Conservation (phyloP, 116 monocot species). For the Dioscorea cayenensis region DNA sequence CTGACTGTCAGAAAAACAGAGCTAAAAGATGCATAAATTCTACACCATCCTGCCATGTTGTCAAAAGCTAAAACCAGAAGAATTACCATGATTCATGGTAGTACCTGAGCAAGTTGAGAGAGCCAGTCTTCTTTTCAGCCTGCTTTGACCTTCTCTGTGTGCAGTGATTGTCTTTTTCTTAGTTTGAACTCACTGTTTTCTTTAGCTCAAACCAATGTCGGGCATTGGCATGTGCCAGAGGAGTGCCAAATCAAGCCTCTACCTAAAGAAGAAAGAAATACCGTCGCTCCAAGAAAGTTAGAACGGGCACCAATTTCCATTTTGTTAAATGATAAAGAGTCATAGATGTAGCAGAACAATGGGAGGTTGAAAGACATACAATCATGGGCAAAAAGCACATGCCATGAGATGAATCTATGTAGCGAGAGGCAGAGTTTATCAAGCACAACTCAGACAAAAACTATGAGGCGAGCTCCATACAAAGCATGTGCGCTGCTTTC, state of each 20-base stretch:
- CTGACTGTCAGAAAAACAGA: not conserved
- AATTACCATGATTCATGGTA: not conserved
- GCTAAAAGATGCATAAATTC: not conserved
- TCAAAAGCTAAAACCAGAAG: not conserved
- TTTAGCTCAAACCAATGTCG: conserved; percentile 85
- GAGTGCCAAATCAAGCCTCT: conserved; percentile 91
- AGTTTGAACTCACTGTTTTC: conserved; percentile 97
- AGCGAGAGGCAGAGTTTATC: not conserved
- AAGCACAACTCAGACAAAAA: not conserved
- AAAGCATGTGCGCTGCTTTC: not conserved
- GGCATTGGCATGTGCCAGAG: conserved; percentile 99
- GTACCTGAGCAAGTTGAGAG: conserved; percentile 94
- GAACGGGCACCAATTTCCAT: not conserved
- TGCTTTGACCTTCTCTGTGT: conserved; percentile 99
- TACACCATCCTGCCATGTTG: not conserved
- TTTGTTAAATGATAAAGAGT: not conserved
- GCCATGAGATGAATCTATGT: not conserved
- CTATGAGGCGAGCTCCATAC: not conserved
- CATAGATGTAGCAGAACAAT: not conserved
- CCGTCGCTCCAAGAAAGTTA: conserved; percentile 3
- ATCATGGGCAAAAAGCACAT: too few species aligned
- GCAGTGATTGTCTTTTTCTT: conserved; percentile 95
- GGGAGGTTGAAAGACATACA: not conserved
- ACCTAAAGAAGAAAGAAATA: conserved; percentile 49
- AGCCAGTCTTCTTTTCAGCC: conserved; percentile 93